Base-by-base conservation (phyloP, 1,284 basidiomycete genomes). In the Trametes hirsuta region DNA sequence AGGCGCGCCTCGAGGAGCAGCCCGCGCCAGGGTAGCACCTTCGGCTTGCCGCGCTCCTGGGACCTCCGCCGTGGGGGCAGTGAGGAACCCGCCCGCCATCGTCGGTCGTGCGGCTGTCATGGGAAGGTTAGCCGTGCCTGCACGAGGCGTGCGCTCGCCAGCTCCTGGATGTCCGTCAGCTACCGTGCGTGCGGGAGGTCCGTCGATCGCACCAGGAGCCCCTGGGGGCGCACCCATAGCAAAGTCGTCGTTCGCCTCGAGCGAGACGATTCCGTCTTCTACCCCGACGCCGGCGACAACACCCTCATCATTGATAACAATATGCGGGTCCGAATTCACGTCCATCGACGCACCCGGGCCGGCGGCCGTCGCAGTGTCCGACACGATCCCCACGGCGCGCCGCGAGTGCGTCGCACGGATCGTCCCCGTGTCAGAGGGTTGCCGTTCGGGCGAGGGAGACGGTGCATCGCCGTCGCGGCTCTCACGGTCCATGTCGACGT, bases 141-240 rank as follows among this genome's bases (percentile, higher is more conserved):
- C 72, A 14, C 72, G 59, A 15, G 72, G 72, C 5, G 72, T 74
- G 14, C 71, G 61, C 55, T 73, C 72, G 37, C 71, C 71, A 36
- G 69, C 66, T 21, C 68, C 55, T 45, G 61, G 56, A 51, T 69
- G 70, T n/a, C 57, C 49, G 50, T 73, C 72, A 55, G 66, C 57
- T 30, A 66, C 60, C 24, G 63, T 53, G 34, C 68, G 66, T 11
- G 64, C 61, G 18, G 67, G 63, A 9, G 75, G 67, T 8, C 76
- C 80, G 18, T 83, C 83, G 57, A 90, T 79, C 0, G 90, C 90
- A 49, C 91, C 91, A 2, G 90, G 91, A 1, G 91, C 90, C 39
- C 90, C 90, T 9, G 91, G 91, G 9, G 91, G 91, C 0, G 91
- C 91, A 54, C 91, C 91, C 90, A 93, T 92, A 10, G 90, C 90